Evolutionary conservation across 2,329 filamentous ascomycete genomes (phyloP).

Genomic region (Zalaria sp.): DNA sequence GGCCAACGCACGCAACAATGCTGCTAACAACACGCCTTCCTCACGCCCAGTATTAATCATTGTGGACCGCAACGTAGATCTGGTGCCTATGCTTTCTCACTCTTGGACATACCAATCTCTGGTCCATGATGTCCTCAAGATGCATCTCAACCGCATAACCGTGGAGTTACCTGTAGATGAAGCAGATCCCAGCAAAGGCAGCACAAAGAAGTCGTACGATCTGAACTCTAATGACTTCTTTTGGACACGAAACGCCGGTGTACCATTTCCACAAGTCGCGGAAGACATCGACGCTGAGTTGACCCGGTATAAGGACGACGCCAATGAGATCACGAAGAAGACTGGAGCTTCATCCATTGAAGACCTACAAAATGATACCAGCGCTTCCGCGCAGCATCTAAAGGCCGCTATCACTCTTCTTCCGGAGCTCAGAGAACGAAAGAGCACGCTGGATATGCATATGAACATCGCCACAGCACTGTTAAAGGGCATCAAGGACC

Average conservation of each 20-base stretch:
- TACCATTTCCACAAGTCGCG: constrained; percentile 89
- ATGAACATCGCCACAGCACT: constrained; percentile 90
- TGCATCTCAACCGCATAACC: constrained; percentile 86
- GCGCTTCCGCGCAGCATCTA: constrained; percentile 79
- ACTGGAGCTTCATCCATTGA: constrained; percentile 87
- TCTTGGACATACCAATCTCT: constrained; percentile 85
- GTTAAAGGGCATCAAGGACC: constrained; percentile 75
- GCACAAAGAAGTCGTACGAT: constrained; percentile 81
- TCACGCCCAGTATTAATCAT: constrained; percentile 83
- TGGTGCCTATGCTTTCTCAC: constrained; percentile 97
- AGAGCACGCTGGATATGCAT: constrained; percentile 90
- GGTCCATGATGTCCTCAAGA: constrained; percentile 62
- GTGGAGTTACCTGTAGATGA: constrained; percentile 76
- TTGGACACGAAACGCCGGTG: constrained; percentile 81
- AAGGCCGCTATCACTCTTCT: constrained; percentile 90
- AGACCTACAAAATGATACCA: constrained; percentile 79
- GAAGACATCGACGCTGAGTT: constrained; percentile 92
- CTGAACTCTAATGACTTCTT: constrained; percentile 86
- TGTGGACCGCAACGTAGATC: constrained; percentile 86
- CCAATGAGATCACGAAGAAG: constrained; percentile 85
- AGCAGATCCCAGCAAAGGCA: constrained; percentile 55
- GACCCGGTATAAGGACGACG: constrained; percentile 89
- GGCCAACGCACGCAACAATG: constrained; percentile 46
- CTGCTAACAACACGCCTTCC: constrained; percentile 46
- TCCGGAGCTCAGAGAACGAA: constrained; percentile 83